These are phyloP conservation scores for Coemansia sp. DNA, from an alignment of 192 early-diverging fungal genomes.

Conservation along the genomic window DNA sequence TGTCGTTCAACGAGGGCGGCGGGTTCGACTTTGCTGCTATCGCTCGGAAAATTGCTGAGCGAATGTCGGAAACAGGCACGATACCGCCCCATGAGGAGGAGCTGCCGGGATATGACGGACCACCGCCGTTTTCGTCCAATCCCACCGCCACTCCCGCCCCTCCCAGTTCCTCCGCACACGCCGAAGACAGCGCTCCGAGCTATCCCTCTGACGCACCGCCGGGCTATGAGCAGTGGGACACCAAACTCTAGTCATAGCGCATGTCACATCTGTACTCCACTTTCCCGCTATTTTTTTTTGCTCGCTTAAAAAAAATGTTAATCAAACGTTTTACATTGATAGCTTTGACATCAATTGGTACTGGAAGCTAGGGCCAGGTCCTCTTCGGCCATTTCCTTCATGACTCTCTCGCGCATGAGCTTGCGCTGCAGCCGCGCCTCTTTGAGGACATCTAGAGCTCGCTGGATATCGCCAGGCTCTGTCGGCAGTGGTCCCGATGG, in stretches of 20 bases:
- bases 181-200: slow-evolving; percentile 5
- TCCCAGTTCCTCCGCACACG: neutral
- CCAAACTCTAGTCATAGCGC: neutral
- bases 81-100: slow-evolving; percentile 40
- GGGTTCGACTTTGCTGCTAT: slow-evolving; percentile 46
- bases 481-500: slow-evolving; percentile 34
- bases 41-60: slow-evolving; percentile 37
- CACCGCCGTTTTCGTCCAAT: neutral
- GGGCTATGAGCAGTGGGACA: slow-evolving; percentile 27
- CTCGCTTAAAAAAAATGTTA: neutral
- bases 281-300: neutral
- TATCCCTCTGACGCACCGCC: slow-evolving; percentile 44
- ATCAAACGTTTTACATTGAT: neutral
- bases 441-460: slow-evolving; percentile 11
- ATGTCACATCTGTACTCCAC: neutral
- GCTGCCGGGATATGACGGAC: slow-evolving; percentile 40
- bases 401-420: slow-evolving; percentile 23
- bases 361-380: neutral
- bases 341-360: neutral
- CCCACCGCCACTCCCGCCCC: neutral
- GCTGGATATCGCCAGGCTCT: slow-evolving; percentile 23
- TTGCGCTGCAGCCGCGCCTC: slow-evolving; percentile 20
- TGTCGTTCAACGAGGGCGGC: slow-evolving; percentile 49
- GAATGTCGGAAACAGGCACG: slow-evolving; percentile 34
- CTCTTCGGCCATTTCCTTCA: slow-evolving; percentile 12